These are phyloP conservation scores for Kernera saxatilis DNA, from an alignment of 345 rosid species.

Conservation along the genomic window DNA sequence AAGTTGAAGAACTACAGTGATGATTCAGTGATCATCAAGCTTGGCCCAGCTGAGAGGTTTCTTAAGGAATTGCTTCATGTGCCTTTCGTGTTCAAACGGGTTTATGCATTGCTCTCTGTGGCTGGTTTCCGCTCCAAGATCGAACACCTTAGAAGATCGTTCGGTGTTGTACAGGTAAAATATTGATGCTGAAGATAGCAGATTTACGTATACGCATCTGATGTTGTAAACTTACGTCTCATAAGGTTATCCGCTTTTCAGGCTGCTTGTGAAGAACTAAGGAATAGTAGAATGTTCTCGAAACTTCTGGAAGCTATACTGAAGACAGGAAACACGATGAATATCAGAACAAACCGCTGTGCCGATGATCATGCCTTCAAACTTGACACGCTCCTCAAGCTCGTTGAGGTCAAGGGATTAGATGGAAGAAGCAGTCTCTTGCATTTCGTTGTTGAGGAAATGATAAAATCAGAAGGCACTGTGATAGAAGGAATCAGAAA, in stretches of 20 bases:
- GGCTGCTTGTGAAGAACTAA: constrained; percentile 87
- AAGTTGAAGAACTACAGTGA: constrained; percentile 65
- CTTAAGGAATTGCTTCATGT: constrained; percentile 28
- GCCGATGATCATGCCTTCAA: constrained; percentile 77
- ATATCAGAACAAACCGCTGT: constrained; percentile 68
- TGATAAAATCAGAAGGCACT: constrained; percentile 71
- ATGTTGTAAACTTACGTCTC: not conserved
- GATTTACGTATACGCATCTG: not conserved
- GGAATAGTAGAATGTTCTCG: constrained; percentile 70
- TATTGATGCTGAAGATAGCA: not conserved
- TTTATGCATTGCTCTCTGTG: constrained; percentile 21
- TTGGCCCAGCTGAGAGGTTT: constrained; percentile 27
- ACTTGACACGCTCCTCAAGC: constrained; percentile 89
- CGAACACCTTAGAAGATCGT: not conserved
- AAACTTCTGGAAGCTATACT: constrained; percentile 81
- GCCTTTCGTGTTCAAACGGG: constrained; percentile 17
- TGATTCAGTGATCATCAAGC: constrained; percentile 47
- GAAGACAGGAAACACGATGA: constrained; percentile 87
- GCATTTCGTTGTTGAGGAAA: constrained; percentile 90
- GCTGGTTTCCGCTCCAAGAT: constrained; percentile 2
- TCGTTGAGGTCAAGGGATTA: constrained; percentile 75
- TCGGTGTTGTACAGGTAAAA: constrained; percentile 7
- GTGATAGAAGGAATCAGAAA: constrained; percentile 63
- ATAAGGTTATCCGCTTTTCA: constrained; percentile 26
- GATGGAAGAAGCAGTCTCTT: constrained; percentile 87